These are phyloP conservation scores for Penicillium egyptiacum DNA, from an alignment of 495 filamentous ascomycete species.

Conservation along the genomic window DNA sequence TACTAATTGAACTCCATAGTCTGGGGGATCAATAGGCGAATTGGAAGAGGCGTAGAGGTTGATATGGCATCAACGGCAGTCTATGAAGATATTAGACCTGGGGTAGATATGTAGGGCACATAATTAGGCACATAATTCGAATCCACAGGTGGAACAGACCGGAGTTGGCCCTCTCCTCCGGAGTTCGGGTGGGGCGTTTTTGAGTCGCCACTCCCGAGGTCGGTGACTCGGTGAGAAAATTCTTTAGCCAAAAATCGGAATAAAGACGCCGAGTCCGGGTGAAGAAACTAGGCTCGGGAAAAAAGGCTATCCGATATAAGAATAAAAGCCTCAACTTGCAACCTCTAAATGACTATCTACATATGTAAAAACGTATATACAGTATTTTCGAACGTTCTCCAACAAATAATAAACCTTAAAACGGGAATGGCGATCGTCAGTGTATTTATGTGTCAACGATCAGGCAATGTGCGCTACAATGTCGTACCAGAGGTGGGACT, in stretches of 20 bases:
- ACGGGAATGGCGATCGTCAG: neutral
- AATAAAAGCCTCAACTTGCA: neutral
- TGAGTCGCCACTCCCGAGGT: constrained; percentile 12
- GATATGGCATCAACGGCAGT: neutral
- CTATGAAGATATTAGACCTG: neutral
- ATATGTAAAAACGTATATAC: neutral
- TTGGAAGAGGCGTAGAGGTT: neutral
- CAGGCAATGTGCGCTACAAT: neutral
- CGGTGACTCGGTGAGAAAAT: constrained; percentile 6
- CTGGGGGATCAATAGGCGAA: neutral
- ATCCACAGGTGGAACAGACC: neutral
- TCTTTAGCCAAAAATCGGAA: neutral
- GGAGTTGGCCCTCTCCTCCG: constrained; percentile 1
- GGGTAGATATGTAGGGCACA: neutral
- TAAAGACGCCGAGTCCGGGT: neutral
- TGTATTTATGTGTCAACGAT: neutral
- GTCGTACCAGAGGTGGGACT: neutral
- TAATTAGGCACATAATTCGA: neutral
- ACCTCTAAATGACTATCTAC: neutral
- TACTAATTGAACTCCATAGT: neutral
- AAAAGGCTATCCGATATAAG: neutral
- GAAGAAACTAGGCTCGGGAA: neutral
- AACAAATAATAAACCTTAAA: neutral
- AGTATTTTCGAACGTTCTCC: neutral
- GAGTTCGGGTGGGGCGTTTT: neutral